Conservation (phyloP, 208 protist genomes). For the Acanthamoeba culbertsoni region DNA sequence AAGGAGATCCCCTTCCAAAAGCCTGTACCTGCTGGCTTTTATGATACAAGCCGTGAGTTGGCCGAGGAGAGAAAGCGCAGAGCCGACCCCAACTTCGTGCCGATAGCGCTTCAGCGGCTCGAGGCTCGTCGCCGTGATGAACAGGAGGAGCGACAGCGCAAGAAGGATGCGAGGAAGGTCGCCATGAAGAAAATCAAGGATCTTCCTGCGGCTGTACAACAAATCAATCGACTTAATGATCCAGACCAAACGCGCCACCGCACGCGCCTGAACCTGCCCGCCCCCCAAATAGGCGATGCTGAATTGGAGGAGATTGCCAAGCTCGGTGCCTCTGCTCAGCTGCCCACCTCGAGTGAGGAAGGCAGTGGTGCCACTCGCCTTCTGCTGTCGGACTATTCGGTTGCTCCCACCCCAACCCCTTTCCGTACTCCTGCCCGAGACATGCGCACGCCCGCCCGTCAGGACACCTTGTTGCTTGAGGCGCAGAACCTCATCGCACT, state of each 20-base stretch:
- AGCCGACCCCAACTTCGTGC: conserved; percentile 4
- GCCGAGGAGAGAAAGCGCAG: conserved; percentile 8
- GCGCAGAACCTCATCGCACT: conserved; percentile 85
- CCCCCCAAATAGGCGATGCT: conserved; percentile 80
- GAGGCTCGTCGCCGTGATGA: conserved; percentile 73
- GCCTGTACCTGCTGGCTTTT: conserved; percentile 82
- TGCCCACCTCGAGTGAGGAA: not conserved
- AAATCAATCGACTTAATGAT: conserved; percentile 79
- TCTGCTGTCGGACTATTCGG: conserved; percentile 64
- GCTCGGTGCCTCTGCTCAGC: conserved; percentile 38
- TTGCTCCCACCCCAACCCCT: not conserved
- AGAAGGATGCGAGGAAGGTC: conserved; percentile 79
- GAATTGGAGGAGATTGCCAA: conserved; percentile 76
- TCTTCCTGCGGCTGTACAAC: conserved; percentile 73
- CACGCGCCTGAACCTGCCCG: conserved; percentile 76
- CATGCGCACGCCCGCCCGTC: conserved; percentile 13
- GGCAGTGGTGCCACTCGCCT: conserved; percentile 38
- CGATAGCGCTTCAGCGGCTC: conserved; percentile 69
- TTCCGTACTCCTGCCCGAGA: not conserved
- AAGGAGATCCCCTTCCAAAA: conserved; percentile 90
- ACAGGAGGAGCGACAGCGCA: conserved; percentile 78
- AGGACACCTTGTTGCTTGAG: conserved; percentile 81
- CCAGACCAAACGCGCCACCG: conserved; percentile 66
- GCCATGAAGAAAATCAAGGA: conserved; percentile 77
- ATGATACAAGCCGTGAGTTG: conserved; percentile 67